Conservation (phyloP, 345 rosid species). For the Eucalyptus pumila region DNA sequence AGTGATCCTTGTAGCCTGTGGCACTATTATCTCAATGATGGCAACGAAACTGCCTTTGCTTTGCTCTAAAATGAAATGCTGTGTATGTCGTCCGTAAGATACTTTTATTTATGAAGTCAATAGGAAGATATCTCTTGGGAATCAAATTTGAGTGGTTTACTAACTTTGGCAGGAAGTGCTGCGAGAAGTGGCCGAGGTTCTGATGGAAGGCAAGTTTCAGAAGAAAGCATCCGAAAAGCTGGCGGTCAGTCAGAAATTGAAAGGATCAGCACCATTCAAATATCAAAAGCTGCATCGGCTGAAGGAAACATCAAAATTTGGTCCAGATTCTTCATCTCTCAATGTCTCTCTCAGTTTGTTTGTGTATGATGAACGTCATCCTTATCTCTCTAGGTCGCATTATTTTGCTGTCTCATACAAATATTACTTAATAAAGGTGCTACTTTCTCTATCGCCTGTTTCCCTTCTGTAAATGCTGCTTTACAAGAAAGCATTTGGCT, state of each 20-base stretch:
- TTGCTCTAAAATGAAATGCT: not conserved
- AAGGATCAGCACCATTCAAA: slow-evolving; percentile 39
- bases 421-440: not conserved
- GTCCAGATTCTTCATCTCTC: slow-evolving; percentile 19
- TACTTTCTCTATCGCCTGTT: not conserved
- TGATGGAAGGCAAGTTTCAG: slow-evolving; percentile 43
- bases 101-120: not conserved
- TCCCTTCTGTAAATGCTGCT: not conserved
- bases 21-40: not conserved
- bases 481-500: not conserved
- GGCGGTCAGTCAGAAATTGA: slow-evolving; percentile 32
- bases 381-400: not conserved
- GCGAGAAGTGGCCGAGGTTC: slow-evolving; percentile 44
- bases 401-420: not conserved
- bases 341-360: not conserved
- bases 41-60: not conserved
- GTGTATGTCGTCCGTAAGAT: not conserved
- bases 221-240: slow-evolving; percentile 23
- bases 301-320: slow-evolving; percentile 19
- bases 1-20: not conserved
- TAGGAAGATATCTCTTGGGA: not conserved
- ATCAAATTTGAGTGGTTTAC: not conserved
- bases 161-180: slow-evolving; percentile 33
- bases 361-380: not conserved
- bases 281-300: slow-evolving; percentile 34